Evolutionary conservation across 2,329 filamentous ascomycete species (phyloP).

Genomic region (Drechslera avenae): DNA sequence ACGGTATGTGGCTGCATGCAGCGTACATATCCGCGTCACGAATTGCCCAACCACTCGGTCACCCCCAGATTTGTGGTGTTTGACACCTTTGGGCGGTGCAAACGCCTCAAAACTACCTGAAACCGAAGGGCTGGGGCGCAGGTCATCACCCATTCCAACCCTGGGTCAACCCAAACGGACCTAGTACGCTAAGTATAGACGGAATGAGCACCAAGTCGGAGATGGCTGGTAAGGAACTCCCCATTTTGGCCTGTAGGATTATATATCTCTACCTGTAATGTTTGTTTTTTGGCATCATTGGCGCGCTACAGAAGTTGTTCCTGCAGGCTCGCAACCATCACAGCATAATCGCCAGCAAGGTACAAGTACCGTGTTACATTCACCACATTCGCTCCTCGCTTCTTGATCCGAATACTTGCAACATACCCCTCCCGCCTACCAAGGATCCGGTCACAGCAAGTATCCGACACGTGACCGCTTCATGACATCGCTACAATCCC

Average conservation of each 20-base stretch:
- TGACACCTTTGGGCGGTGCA: slow-evolving; percentile 20
- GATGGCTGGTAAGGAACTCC: slow-evolving; percentile 43
- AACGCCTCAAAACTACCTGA: slow-evolving; percentile 29
- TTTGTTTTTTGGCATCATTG: slow-evolving; percentile 42
- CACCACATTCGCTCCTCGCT: slow-evolving; percentile 17
- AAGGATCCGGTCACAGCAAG: slow-evolving; percentile 21
- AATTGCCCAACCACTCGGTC: slow-evolving; percentile 33
- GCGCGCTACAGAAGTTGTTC: slow-evolving; percentile 30
- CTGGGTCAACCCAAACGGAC: slow-evolving; percentile 18
- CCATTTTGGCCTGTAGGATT: slow-evolving; percentile 27
- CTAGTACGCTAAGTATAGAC: slow-evolving; percentile 39
- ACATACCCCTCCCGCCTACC: slow-evolving; percentile 18
- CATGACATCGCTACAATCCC: slow-evolving; percentile 36
- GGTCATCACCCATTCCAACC: slow-evolving; percentile 42
- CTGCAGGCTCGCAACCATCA: slow-evolving; percentile 27
- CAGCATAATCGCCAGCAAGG: slow-evolving; percentile 26
- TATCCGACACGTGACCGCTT: slow-evolving; percentile 28
- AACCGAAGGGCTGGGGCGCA: slow-evolving; percentile 36
- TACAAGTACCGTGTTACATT: slow-evolving; percentile 29
- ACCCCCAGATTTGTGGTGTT: slow-evolving; percentile 17
- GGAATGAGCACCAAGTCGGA: slow-evolving; percentile 40
- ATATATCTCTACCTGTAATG: slow-evolving; percentile 44
- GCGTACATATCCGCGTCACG: slow-evolving; percentile 25
- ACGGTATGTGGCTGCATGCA: slow-evolving; percentile 33
- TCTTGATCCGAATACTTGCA: slow-evolving; percentile 18